phyloP scores from a whole-genome alignment of 2,329 filamentous ascomycete genomes.

The Aspergillus fijiensis region DNA sequence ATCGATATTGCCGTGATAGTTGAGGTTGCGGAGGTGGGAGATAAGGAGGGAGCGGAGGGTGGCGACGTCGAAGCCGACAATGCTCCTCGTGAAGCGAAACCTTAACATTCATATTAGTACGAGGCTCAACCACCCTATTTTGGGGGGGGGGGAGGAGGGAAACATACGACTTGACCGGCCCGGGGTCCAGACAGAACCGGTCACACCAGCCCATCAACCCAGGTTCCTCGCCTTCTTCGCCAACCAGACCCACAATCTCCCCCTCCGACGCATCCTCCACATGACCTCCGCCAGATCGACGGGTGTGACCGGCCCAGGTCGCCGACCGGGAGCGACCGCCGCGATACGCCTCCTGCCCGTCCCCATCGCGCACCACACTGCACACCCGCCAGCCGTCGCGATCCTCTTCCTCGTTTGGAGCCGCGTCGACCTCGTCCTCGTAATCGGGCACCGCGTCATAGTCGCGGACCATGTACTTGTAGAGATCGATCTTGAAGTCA shows the following conservation, averaged over 20 bases:
- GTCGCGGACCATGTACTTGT: slow-evolving; percentile 20
- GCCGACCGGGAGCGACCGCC: slow-evolving; percentile 21
- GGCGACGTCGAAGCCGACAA: slow-evolving; percentile 30
- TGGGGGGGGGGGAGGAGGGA: not conserved
- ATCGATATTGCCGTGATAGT: slow-evolving; percentile 37
- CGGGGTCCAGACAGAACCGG: slow-evolving; percentile 37
- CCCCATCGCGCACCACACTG: slow-evolving; percentile 24
- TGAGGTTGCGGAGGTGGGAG: slow-evolving; percentile 39
- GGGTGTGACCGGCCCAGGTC: not conserved
- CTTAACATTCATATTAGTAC: slow-evolving; percentile 12
- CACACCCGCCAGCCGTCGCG: slow-evolving; percentile 17
- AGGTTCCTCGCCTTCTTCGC: slow-evolving; percentile 15
- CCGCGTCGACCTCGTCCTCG: not conserved
- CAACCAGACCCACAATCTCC: slow-evolving; percentile 5
- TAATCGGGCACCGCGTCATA: not conserved
- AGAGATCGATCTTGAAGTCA: slow-evolving; percentile 29
- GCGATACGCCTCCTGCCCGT: slow-evolving; percentile 26
- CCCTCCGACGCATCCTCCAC: not conserved
- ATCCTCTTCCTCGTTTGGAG: not conserved
- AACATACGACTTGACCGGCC: slow-evolving; percentile 39
- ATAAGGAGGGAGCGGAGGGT: slow-evolving; percentile 29
- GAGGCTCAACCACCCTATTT: not conserved
- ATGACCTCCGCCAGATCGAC: not conserved
- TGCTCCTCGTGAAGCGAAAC: slow-evolving; percentile 32
- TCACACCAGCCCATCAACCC: slow-evolving; percentile 34